Base-by-base conservation (phyloP, 768 basidiomycete genomes). In the Porphyrellus cyaneotinctus region DNA sequence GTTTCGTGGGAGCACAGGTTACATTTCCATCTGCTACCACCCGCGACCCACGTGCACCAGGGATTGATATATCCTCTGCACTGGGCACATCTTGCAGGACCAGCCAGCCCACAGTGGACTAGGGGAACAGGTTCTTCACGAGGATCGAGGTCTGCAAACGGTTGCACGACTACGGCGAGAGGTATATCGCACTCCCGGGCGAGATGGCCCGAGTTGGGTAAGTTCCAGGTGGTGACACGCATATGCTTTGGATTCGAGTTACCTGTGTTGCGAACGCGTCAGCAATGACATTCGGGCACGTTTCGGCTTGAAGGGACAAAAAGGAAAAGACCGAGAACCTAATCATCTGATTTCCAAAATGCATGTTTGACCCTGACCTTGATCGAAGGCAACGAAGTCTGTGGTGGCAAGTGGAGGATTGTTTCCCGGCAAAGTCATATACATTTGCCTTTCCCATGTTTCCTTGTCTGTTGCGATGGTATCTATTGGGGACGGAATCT, bases 21-120 rank as follows among this genome's bases (percentile, higher is more conserved):
- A 68, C 97, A 99, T 61, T 78, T 84, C 91, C 95, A 99, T 58
- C 78, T 82, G 53, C 79, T 78, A 6, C 97, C 97, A 3, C 89
- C 89, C 10, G 87, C 79, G 18, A 80, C 72, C 84, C 91, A 99
- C 23, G 74, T 74, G 68, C 87, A 92, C 93, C 93, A 98, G 0
- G 94, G 88, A 64, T 97, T 98, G 60, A 99, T 77, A 68, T 98
- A 99, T 0, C 79, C 91, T 58, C 91, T 78, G 69, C 97, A 99
- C 31, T 80, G 75, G 41, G 76, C 80, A 62, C 97, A 99, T 30
- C 97, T 79, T 22, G 88, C 80, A 13, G 95, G 97, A 13, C 93
- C 94, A 1, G 68, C 65, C 23, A 76, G 74, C 6, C 85, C 85
- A 30, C 83, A 80, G 49, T 89, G 82, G 5, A 97, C 83, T 6